These are phyloP conservation scores for Backusella morwellensis DNA, from an alignment of 192 early-diverging fungal genomes.

Conservation along the genomic window DNA sequence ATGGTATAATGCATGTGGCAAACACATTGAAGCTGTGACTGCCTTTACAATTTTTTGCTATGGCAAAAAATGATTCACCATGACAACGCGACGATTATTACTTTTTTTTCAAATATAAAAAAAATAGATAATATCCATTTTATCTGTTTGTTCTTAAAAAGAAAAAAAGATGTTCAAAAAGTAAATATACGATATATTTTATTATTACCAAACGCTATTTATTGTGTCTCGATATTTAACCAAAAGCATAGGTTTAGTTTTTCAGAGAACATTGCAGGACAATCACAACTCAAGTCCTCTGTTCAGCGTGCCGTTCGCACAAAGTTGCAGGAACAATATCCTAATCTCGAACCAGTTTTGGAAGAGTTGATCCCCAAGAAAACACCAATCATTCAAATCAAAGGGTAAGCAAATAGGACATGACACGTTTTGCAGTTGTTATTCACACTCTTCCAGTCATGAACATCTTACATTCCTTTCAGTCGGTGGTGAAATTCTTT, in stretches of 20 bases:
- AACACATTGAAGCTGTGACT: not conserved
- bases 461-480: conserved; percentile 85
- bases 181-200: conserved; percentile 1
- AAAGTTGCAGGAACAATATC: conserved; percentile 87
- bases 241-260: conserved; percentile 56
- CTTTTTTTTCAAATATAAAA: not conserved
- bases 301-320: conserved; percentile 81
- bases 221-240: not conserved
- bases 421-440: not conserved
- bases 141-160: not conserved
- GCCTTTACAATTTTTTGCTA: not conserved
- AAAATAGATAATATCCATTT: not conserved
- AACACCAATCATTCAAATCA: conserved; percentile 78
- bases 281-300: conserved; percentile 90
- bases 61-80: not conserved
- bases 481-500: conserved; percentile 82
- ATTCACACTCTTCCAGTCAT: conserved; percentile 49
- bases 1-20: not conserved
- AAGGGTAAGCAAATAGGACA: conserved; percentile 59
- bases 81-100: not conserved
- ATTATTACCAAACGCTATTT: not conserved
- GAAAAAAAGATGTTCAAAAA: conserved; percentile 23
- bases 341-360: conserved; percentile 77
- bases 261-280: conserved; percentile 79
- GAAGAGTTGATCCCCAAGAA: conserved; percentile 99